These are phyloP conservation scores for Pythium catenulatum DNA, from an alignment of 352 stramenopile species.

Conservation along the genomic window DNA sequence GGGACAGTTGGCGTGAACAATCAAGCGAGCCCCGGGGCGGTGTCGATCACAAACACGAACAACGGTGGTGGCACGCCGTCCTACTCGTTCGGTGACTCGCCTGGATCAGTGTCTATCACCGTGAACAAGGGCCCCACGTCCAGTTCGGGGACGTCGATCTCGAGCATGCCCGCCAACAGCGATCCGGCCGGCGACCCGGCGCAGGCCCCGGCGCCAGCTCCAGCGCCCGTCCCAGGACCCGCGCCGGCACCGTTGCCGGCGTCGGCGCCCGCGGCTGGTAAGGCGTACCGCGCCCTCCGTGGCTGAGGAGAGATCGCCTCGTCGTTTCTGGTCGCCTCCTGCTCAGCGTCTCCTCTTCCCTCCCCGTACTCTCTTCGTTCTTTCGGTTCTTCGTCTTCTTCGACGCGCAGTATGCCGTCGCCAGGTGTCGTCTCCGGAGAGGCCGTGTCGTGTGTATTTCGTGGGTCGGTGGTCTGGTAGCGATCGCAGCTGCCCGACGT, in stretches of 20 bases:
- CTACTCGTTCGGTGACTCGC: neutral
- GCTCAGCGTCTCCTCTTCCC: too few relatives aligned
- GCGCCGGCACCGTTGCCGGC: neutral
- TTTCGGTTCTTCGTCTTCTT: neutral
- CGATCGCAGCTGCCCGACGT: neutral
- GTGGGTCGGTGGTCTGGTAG: neutral
- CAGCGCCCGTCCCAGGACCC: neutral
- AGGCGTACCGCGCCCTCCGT: neutral
- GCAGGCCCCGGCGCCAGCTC: neutral
- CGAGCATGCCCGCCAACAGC: neutral
- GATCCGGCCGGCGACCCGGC: neutral
- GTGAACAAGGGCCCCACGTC: neutral
- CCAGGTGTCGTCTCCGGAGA: too few relatives aligned
- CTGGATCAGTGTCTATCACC: neutral
- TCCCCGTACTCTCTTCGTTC: too few relatives aligned
- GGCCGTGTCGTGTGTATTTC: neutral
- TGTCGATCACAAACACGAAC: neutral
- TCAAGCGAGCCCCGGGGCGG: neutral
- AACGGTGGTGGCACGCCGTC: neutral
- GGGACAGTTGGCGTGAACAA: slow-evolving; percentile 9
- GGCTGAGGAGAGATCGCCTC: neutral
- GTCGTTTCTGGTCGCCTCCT: too few relatives aligned
- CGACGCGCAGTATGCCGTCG: too few relatives aligned
- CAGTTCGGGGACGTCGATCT: neutral
- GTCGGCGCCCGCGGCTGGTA: neutral